Conservation (phyloP, 2,329 filamentous ascomycete species). For the Aspergillus hortae region DNA sequence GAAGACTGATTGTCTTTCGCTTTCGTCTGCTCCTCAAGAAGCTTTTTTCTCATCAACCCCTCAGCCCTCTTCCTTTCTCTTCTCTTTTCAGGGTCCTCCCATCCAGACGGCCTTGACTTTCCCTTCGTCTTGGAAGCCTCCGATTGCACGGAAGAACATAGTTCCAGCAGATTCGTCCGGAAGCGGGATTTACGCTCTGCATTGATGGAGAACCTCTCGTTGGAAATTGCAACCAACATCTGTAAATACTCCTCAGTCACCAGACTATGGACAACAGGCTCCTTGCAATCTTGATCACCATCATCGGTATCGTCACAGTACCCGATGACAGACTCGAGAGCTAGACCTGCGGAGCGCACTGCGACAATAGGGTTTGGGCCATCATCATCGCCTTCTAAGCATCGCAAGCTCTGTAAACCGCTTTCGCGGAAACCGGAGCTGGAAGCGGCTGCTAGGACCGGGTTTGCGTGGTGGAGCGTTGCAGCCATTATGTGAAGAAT, state of each 20-base stretch:
- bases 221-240: constrained; percentile 65
- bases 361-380: constrained; percentile 70
- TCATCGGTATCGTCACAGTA: constrained; percentile 33
- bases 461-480: constrained; percentile 70
- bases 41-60: constrained; percentile 35
- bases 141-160: constrained; percentile 11
- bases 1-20: background rate
- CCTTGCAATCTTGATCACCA: constrained; percentile 30
- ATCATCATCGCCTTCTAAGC: constrained; percentile 35
- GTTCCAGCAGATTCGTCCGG: constrained; percentile 23
- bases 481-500: constrained; percentile 85
- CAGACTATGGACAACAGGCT: constrained; percentile 46
- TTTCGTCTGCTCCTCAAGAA: constrained; percentile 15
- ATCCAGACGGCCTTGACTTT: constrained; percentile 24
- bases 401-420: constrained; percentile 66
- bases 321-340: constrained; percentile 78
- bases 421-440: constrained; percentile 87
- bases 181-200: constrained; percentile 39
- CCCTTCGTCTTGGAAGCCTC: constrained; percentile 2
- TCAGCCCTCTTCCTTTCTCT: constrained; percentile 41
- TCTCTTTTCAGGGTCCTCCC: constrained; percentile 38
- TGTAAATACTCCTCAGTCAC: constrained; percentile 67
- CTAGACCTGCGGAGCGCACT: constrained; percentile 76
- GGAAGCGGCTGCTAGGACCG: constrained; percentile 70
- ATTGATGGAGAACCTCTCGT: constrained; percentile 53